These are phyloP conservation scores for Begonia loranthoides DNA, from an alignment of 306 rosid genomes.

Conservation along the genomic window DNA sequence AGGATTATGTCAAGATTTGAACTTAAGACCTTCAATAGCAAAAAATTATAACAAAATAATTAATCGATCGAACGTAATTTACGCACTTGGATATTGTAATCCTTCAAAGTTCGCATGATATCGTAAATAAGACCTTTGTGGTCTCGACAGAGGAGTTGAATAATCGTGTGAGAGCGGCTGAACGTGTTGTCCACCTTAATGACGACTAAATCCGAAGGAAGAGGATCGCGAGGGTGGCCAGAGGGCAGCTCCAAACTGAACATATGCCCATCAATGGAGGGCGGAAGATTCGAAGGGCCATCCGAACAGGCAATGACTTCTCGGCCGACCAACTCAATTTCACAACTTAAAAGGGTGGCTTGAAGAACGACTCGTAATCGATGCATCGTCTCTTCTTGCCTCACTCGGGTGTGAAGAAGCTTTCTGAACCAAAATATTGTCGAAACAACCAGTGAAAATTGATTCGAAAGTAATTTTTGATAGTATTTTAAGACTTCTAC, in stretches of 20 bases:
- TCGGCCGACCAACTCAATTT: slow-evolving; percentile 33
- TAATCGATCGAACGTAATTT: background rate
- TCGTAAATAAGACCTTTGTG: slow-evolving; percentile 51
- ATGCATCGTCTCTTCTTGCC: slow-evolving; percentile 30
- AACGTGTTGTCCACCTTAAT: slow-evolving; percentile 31
- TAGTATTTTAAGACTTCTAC: no score
- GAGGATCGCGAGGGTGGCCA: slow-evolving; percentile 14
- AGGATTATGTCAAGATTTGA: no score
- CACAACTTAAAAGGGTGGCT: slow-evolving; percentile 27
- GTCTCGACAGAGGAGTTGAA: slow-evolving; percentile 38
- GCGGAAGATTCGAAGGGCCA: slow-evolving; percentile 30
- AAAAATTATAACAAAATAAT: no score
- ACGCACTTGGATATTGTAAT: slow-evolving; percentile 39
- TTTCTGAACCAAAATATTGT: slow-evolving; percentile 16
- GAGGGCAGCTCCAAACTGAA: slow-evolving; percentile 29
- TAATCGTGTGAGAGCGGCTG: slow-evolving; percentile 42
- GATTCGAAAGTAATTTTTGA: no score
- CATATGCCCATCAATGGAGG: slow-evolving; percentile 28
- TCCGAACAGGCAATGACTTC: slow-evolving; percentile 29
- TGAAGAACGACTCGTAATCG: slow-evolving; percentile 21
- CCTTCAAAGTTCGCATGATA: slow-evolving; percentile 53
- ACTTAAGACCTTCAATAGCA: no score
- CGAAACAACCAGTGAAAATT: background rate
- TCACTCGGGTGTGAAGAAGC: slow-evolving; percentile 29
- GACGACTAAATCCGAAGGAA: slow-evolving; percentile 19